Evolutionary conservation across 2,329 filamentous ascomycete genomes (phyloP).

Genomic region (Pyricularia sp.): DNA sequence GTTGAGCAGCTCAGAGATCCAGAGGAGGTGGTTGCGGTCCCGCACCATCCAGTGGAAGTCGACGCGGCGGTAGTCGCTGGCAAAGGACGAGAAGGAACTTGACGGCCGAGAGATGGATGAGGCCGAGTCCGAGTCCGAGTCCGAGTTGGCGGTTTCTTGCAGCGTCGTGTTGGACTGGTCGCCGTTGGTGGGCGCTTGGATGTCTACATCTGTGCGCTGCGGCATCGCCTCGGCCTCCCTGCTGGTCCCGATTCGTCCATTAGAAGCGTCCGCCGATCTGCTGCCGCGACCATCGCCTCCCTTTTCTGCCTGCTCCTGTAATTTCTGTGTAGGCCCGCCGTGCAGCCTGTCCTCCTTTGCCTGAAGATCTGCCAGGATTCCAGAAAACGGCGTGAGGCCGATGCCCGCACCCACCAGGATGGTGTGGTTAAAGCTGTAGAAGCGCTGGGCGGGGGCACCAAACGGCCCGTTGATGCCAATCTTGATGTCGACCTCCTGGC

Average conservation of each 20-base stretch:
- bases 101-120: not conserved
- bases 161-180: not conserved
- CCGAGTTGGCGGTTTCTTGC: not conserved
- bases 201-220: not conserved
- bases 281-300: not conserved
- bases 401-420: slow-evolving; percentile 76
- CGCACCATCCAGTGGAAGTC: slow-evolving; percentile 54
- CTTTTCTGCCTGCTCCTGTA: slow-evolving; percentile 8
- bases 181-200: not conserved
- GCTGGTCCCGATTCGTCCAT: not conserved
- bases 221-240: not conserved
- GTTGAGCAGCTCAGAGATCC: slow-evolving; percentile 49
- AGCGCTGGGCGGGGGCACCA: slow-evolving; percentile 76
- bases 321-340: slow-evolving; percentile 14
- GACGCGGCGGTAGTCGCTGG: slow-evolving; percentile 35
- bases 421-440: slow-evolving; percentile 79
- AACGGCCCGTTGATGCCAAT: slow-evolving; percentile 65
- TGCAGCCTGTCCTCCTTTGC: slow-evolving; percentile 29
- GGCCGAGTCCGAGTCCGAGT: not conserved
- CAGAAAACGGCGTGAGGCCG: slow-evolving; percentile 78
- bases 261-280: not conserved
- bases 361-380: slow-evolving; percentile 53
- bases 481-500: slow-evolving; percentile 25
- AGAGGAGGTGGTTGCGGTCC: slow-evolving; percentile 44
- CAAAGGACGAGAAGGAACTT: slow-evolving; percentile 13